Evolutionary conservation across 352 stramenopile genomes (phyloP), one percentile per base, ranked within the genome.

Genomic region (Phytophthora fragariae): DNA sequence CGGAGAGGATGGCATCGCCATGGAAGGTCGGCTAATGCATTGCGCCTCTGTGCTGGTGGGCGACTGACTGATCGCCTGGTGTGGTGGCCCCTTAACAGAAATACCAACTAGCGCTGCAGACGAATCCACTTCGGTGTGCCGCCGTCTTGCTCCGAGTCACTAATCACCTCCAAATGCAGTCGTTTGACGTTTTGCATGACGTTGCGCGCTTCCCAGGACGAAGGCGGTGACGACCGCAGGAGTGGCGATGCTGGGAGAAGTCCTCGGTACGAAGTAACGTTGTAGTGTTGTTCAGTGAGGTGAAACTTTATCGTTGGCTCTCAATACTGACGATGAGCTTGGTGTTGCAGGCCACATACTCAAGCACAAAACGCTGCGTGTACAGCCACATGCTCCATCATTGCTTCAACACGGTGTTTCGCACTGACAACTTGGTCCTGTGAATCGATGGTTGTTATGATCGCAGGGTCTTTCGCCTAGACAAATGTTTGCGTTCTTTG

Each of bases 401-500:
- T 44, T 17, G 37, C 27, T 62, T 47, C 12, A 60, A 21, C 35
- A 19, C 33, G 24, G 21, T 44, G 31, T 15, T 24, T 44, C n/a
- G 19, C 5, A 64, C 21, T 65, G 33, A 64, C 35, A 31, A 12
- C 41, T 12, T 31, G 37, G n/a, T 49, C 15, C 21, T 60, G 29
- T 27, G 24, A 21, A 27, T 59, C 50, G 49, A 60, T 63, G 35
- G 3, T 70, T n/a, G 8, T 21, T 24, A 65, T 50, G 44, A 44
- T 15, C 44, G 31, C 62, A 93, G 84, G 80, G 85, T 21, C 75
- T 94, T 1, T 90, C 79, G n/a, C 73, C 72, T 15, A 84, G 84
- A 17, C 87, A 92, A 73, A 80, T 92, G 75, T 62, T 92, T 17
- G 85, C 85, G 1, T 94, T 94, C 75, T 90, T 91, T 56, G 53